These are phyloP conservation scores for Starmerella etchellsii DNA, from an alignment of 805 yeast genomes.

Conservation along the genomic window DNA sequence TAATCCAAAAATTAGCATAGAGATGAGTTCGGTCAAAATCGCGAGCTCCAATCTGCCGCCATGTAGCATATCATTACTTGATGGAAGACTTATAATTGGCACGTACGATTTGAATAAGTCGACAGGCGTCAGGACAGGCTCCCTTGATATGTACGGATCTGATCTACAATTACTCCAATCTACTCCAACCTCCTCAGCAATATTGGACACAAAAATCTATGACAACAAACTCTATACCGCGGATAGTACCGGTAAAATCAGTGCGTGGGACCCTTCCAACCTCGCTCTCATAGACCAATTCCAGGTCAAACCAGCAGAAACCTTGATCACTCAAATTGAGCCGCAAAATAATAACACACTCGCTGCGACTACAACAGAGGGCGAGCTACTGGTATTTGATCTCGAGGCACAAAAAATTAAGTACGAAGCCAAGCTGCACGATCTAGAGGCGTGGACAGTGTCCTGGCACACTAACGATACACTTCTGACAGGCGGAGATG, in stretches of 20 bases:
- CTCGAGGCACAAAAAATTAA: not conserved
- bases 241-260: slow-evolving; percentile 69
- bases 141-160: slow-evolving; percentile 34
- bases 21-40: slow-evolving; percentile 1
- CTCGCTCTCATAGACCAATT: slow-evolving; percentile 24
- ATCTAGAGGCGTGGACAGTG: slow-evolving; percentile 82
- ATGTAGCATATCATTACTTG: slow-evolving; percentile 57
- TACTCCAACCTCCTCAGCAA: slow-evolving; percentile 31
- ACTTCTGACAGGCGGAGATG: slow-evolving; percentile 85
- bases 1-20: too few species aligned
- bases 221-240: slow-evolving; percentile 34
- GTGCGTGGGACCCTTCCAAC: slow-evolving; percentile 41
- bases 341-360: slow-evolving; percentile 26
- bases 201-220: slow-evolving; percentile 62
- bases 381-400: slow-evolving; percentile 39
- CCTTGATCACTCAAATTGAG: slow-evolving; percentile 41
- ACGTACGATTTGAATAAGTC: slow-evolving; percentile 63
- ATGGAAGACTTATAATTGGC: slow-evolving; percentile 49
- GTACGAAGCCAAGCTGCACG: slow-evolving; percentile 34
- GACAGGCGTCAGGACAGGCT: slow-evolving; percentile 51
- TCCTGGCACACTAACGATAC: slow-evolving; percentile 35
- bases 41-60: slow-evolving; percentile 58
- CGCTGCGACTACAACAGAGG: slow-evolving; percentile 55
- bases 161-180: slow-evolving; percentile 14
- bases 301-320: slow-evolving; percentile 41